Conservation (phyloP, 345 rosid species). For the Firmiana major region DNA sequence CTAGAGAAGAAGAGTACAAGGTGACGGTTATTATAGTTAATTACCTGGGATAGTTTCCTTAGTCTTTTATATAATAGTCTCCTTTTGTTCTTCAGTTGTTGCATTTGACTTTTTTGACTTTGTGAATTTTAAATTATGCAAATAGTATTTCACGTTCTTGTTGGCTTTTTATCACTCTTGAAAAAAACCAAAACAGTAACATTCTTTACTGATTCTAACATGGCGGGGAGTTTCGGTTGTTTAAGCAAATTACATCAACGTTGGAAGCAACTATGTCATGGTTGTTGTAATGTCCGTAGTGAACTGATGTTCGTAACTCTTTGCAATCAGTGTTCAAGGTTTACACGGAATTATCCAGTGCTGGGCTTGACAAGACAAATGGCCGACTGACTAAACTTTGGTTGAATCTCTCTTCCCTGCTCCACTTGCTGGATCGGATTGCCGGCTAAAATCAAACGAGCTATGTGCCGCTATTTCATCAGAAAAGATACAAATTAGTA, state of each 20-base stretch:
- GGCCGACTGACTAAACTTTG: too few species aligned
- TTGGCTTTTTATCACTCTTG: background rate
- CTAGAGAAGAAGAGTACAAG: slow-evolving; percentile 32
- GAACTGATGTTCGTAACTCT: too few species aligned
- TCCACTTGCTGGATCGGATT: too few species aligned
- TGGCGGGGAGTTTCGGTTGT: background rate
- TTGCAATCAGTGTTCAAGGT: too few species aligned
- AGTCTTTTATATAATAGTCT: background rate
- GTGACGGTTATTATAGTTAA: slow-evolving; percentile 29
- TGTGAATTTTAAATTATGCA: background rate
- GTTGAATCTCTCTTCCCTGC: too few species aligned
- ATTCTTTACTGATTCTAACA: background rate
- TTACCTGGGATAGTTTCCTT: slow-evolving; percentile 12
- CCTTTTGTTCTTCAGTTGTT: background rate
- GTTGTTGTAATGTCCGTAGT: too few species aligned
- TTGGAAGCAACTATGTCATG: background rate
- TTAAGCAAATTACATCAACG: background rate
- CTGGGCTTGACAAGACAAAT: too few species aligned
- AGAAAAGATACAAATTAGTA: too few species aligned
- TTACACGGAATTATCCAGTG: too few species aligned
- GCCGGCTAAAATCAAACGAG: too few species aligned
- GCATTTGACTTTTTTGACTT: too few species aligned
- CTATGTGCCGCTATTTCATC: too few species aligned
- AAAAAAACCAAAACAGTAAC: background rate
- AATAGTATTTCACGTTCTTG: background rate